phyloP scores from a whole-genome alignment of 2,329 filamentous ascomycete genomes.

The Fusarium xyrophilum region DNA sequence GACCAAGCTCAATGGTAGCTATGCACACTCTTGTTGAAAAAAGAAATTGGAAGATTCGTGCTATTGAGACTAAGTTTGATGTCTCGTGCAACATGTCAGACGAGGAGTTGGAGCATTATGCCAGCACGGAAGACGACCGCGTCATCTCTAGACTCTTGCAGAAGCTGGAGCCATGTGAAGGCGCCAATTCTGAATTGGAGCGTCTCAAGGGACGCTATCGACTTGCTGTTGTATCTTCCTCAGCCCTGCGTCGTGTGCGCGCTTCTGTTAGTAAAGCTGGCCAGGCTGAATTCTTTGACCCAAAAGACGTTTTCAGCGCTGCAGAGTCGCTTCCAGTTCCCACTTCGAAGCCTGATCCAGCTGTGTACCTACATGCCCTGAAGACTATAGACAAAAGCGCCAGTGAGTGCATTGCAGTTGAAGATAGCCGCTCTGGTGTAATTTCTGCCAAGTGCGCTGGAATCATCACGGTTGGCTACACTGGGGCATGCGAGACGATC shows the following conservation, averaged over 20 bases:
- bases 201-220: not conserved
- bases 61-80: not conserved
- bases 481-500: not conserved
- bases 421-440: not conserved
- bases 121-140: not conserved
- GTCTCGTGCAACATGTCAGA: not conserved
- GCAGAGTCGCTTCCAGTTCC: not conserved
- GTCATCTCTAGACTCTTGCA: not conserved
- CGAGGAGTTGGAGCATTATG: not conserved
- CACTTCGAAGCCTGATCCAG: not conserved
- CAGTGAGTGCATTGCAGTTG: not conserved
- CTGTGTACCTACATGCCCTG: not conserved
- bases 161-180: not conserved
- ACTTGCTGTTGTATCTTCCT: not conserved
- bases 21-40: not conserved
- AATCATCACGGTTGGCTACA: not conserved
- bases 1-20: fast-evolving
- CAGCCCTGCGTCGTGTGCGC: not conserved
- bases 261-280: not conserved
- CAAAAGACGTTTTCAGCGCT: not conserved
- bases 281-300: not conserved
- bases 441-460: not conserved
- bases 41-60: not conserved
- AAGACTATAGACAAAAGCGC: fast-evolving
- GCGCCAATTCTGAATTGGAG: not conserved